Evolutionary conservation across 2,329 filamentous ascomycete species (phyloP), one percentile per base, ranked within the genome.

Genomic region (Nothomitra cinnamomea): DNA sequence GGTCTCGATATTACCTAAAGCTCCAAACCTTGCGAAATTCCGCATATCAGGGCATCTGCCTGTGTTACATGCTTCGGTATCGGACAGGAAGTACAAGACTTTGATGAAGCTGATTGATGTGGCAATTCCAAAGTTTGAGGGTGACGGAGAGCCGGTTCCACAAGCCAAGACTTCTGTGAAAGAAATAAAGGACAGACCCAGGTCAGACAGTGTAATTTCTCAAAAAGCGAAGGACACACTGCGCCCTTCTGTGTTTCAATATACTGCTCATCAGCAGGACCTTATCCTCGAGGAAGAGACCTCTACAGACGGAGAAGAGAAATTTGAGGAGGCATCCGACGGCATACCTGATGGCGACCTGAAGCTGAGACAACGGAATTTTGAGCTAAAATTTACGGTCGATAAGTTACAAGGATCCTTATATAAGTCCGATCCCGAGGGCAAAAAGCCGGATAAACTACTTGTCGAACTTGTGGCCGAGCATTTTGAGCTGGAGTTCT

Each of bases 21-120:
- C 87, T 0, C 85, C 90, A 0, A 94, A 95, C 58, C 72, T 99
- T 50, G 94, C 92, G 13, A 92, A 92, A 62, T 82, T 95, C 60
- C 84, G 87, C 56, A 80, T 99, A 35, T 94, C 88, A 1, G 92
- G 92, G 1, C 87, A 94, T 61, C 73, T 99, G 53, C 92, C 94
- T 0, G 82, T 96, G 52, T 74, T 99, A 1, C 90, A 96, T 65
- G 92, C 86, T 10, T 86, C 85, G 0, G 82, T 94, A 38, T 96
- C 92, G 0, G 94, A 99, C 61, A 81, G 81, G 38, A 98, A 98
- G 65, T 98, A 98, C 72, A 98, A 96, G 70, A 89, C 80, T 47
- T 67, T 98, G 56, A 98, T 99, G 92, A 89, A 82, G 61, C 75
- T 98, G 43, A 90, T 98, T 57, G 90, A 98, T 56, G 88, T 95